Base-by-base conservation (phyloP, 257 asterid species). In the Marsdenia floribunda region DNA sequence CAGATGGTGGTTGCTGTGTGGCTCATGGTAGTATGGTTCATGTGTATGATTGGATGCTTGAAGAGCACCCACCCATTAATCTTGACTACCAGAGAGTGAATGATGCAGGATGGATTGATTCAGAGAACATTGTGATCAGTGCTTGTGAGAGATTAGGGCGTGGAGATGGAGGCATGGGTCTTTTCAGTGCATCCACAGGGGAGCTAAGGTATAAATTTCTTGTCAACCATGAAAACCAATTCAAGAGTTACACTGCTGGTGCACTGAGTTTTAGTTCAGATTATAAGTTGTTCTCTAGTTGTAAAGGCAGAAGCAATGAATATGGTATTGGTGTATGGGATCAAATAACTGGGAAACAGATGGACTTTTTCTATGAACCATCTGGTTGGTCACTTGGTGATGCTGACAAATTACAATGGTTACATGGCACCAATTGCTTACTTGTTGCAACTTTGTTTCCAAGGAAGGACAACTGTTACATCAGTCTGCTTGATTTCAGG, bases 241-340 rank as follows among this genome's bases (percentile, higher is more conserved):
- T 80, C 57, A 93, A 93, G 79, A 88, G 93, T 79, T 93, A 71
- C 75, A 91, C 91, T 0, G 97, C 92, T 60, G 97, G 98, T 8
- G 98, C 97, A 1, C 73, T 91, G 80, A 86, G 96, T 82, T 81
- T 85, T 64, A 86, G 79, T 68, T 80, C 87, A n/a, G 91, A 91
- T 83, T 80, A 85, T 66, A 93, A 88, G 83, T 60, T 93, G 88
- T 93, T 91, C 59, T 88, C 96, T 35, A 91, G 98, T 74, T 93
- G 97, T 79, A 93, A 81, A 86, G 97, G 98, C 24, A 85, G 98
- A 78, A 87, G 91, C 52, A 90, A 91, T 73, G 98, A 93, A 78
- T 88, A 93, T 80, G 98, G 97, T 3, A 83, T 93, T 75, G 98
- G 97, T 52, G 93, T 90, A 42, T 93, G 98, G 98, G 98, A 93